Base-by-base conservation (phyloP, 179 eudicot species). In the Carnegiea gigantea region DNA sequence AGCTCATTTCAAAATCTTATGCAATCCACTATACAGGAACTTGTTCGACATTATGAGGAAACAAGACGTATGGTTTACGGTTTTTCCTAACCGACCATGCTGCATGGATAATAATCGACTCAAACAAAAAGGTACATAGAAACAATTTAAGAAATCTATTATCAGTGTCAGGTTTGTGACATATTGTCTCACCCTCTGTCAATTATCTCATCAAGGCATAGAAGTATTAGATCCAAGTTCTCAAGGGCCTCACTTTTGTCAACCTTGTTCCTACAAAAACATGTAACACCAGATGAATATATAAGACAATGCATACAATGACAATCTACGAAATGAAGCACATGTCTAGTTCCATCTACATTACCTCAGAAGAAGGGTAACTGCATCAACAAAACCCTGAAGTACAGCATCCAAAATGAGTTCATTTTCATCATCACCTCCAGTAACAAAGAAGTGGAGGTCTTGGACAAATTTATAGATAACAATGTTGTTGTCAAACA, bases 191-290 rank as follows among this genome's bases (percentile, higher is more conserved):
- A 96, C 99, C 99, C 98, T 88, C 95, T 91, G 90, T 96, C 99
- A 72, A 96, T 89, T 54, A 96, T 96, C 89, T 96, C 97, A 82
- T 96, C 99, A 26, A 96, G 94, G 92, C 99, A 93, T 77, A 96
- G 81, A 84, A 96, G 93, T 79, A 96, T 93, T 72, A 93, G 93
- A 91, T 95, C 98, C 86, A 96, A 89, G 86, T 95, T 96, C 83
- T 95, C 97, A 40, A 96, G 93, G 70, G 99, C 99, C 88, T 95
- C 97, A 81, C 83, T 84, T 85, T 90, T 93, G 49, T 96, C 95
- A 78, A 94, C 93, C 84, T 92, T 94, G 87, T 80, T 87, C 90
- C 99, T 94, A 57, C 44, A 86, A 57, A 67, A 73, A 17, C 21
- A 15, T 1, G 11, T n/a, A 62, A 5, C 75, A 80, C 71, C 54